A percentile compares a stretch with the other conserved stretches of the same genome.
Conservation (phyloP, 768 basidiomycete species). For the Galerina marginata region DNA sequence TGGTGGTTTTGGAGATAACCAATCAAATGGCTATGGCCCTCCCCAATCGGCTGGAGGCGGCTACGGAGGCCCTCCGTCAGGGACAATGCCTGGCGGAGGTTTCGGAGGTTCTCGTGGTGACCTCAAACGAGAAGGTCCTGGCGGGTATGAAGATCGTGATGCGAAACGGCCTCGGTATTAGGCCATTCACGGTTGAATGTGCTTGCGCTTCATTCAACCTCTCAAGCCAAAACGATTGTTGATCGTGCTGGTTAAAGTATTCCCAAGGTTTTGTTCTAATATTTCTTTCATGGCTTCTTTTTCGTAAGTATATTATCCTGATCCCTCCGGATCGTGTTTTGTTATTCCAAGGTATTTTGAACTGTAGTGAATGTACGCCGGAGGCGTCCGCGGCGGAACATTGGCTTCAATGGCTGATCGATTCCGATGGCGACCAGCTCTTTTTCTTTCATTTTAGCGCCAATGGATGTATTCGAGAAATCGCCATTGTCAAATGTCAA, state of each 20-base stretch:
- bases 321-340: slow-evolving; percentile 9
- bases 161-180: slow-evolving; percentile 83
- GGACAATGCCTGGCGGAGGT: slow-evolving; percentile 40
- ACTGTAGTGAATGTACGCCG: neutral
- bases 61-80: slow-evolving; percentile 40
- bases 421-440: no score
- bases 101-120: slow-evolving; percentile 71
- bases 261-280: slow-evolving; percentile 22
- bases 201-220: slow-evolving; percentile 23
- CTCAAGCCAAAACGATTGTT: slow-evolving; percentile 26
- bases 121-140: slow-evolving; percentile 78
- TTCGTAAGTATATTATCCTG: slow-evolving; percentile 29
- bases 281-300: slow-evolving; percentile 15
- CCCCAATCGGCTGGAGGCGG: slow-evolving; percentile 25
- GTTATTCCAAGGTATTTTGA: slow-evolving; percentile 14
- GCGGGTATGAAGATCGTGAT: slow-evolving; percentile 84
- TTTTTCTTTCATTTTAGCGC: no score
- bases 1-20: slow-evolving; percentile 61
- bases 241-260: slow-evolving; percentile 31
- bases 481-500: no score
- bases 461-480: no score
- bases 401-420: no score
- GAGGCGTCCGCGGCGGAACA: no score
- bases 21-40: slow-evolving; percentile 51
- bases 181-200: slow-evolving; percentile 37